Conservation (phyloP, 257 asterid species). For the Petrea volubilis region DNA sequence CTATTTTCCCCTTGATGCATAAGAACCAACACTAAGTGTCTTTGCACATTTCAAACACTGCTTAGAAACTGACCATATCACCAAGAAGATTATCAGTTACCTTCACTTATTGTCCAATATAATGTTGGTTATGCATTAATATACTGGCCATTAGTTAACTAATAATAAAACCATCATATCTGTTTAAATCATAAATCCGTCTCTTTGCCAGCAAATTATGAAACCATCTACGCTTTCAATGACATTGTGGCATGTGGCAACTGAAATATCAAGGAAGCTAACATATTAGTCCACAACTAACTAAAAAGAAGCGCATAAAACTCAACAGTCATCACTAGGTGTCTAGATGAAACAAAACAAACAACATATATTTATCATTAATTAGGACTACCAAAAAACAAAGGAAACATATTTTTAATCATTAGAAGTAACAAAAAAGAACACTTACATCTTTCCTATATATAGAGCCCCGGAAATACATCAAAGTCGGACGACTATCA, state of each 20-base stretch:
- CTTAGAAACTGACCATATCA: neutral
- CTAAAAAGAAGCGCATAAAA: neutral
- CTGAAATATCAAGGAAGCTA: constrained; percentile 6
- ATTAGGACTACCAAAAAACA: neutral
- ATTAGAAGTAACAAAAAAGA: neutral
- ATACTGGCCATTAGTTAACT: neutral
- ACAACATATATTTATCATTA: neutral
- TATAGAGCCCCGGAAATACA: constrained; percentile 94
- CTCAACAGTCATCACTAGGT: constrained; percentile 6
- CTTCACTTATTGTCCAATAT: neutral
- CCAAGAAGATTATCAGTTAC: neutral
- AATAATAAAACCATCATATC: neutral
- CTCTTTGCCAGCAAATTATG: neutral
- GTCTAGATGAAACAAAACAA: neutral
- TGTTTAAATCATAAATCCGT: neutral
- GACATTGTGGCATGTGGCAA: neutral
- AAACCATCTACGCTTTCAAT: neutral
- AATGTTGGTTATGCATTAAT: neutral
- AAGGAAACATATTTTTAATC: neutral
- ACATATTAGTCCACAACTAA: constrained; percentile 11
- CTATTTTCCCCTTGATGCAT: neutral
- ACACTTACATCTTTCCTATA: constrained; percentile 89
- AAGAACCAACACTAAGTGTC: neutral
- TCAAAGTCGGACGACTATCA: constrained; percentile 70
- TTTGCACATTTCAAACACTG: neutral